phyloP scores from a whole-genome alignment of 306 rosid species.

The Elaeagnus macrophylla region DNA sequence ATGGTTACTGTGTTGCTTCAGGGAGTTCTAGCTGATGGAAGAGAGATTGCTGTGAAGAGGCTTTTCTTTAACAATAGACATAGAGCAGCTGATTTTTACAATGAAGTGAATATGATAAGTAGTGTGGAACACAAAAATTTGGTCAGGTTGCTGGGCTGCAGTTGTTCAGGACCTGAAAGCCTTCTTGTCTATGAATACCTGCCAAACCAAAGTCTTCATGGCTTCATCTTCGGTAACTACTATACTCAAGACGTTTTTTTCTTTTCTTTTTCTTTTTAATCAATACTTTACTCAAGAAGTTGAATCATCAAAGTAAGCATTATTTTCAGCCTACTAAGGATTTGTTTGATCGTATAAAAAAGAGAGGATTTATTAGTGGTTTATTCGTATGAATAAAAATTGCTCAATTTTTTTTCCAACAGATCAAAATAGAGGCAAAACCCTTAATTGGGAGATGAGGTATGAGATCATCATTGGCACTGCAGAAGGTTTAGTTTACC shows the following conservation, averaged over 20 bases:
- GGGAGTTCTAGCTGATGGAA: conserved; percentile 79
- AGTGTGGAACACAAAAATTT: conserved; percentile 77
- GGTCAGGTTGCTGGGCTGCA: conserved; percentile 78
- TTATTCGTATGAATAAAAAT: too few species aligned
- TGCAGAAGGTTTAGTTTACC: conserved; percentile 75
- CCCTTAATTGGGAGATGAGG: conserved; percentile 77
- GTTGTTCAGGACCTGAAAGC: conserved; percentile 93
- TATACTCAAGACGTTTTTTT: too few species aligned
- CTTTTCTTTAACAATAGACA: conserved; percentile 75
- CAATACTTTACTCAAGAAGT: background rate
- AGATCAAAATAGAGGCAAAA: conserved; percentile 54
- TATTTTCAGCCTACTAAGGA: background rate
- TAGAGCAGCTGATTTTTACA: conserved; percentile 77
- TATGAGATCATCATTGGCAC: conserved; percentile 55
- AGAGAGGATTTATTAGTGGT: too few species aligned
- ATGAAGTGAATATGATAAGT: conserved; percentile 80
- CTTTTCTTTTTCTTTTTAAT: too few species aligned
- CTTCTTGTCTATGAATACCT: conserved; percentile 77
- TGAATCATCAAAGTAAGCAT: background rate
- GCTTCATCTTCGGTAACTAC: conserved; percentile 66
- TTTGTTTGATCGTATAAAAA: too few species aligned
- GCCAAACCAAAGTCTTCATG: conserved; percentile 78
- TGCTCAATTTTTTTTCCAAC: background rate
- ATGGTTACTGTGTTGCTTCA: conserved; percentile 3
- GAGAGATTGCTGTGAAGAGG: conserved; percentile 91